Percentiles rank a stretch among this genome's conserved stretches.
These are phyloP conservation scores for Mycoemilia scoparia DNA, from an alignment of 192 early-diverging fungal species.

Conservation along the genomic window DNA sequence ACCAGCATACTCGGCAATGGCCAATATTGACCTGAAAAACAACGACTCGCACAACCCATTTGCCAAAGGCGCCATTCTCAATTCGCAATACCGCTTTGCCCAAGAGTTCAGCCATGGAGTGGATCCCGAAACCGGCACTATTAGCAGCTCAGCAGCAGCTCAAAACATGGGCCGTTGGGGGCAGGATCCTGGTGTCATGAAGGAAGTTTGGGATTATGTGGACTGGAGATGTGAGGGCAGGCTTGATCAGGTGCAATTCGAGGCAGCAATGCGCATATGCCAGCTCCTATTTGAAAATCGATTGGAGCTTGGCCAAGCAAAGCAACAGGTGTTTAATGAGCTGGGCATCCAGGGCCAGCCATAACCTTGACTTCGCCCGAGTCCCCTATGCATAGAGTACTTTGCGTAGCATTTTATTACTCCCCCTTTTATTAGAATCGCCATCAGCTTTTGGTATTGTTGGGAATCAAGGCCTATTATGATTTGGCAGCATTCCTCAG, in stretches of 20 bases:
- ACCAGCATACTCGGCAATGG: slow-evolving; percentile 26
- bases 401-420: too few relatives aligned
- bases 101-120: slow-evolving; percentile 1
- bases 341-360: too few relatives aligned
- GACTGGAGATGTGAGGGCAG: slow-evolving; percentile 73
- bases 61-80: slow-evolving; percentile 34
- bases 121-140: not conserved
- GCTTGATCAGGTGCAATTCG: slow-evolving; percentile 66
- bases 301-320: slow-evolving; percentile 11
- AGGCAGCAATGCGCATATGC: slow-evolving; percentile 60
- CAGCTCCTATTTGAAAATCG: slow-evolving; percentile 17
- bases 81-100: slow-evolving; percentile 14
- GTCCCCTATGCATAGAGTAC: too few relatives aligned
- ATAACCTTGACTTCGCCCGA: too few relatives aligned
- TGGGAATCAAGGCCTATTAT: too few relatives aligned
- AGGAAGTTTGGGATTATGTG: slow-evolving; percentile 53
- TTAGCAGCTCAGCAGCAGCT: slow-evolving; percentile 20
- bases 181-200: slow-evolving; percentile 38
- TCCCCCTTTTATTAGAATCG: too few relatives aligned
- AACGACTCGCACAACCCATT: slow-evolving; percentile 56
- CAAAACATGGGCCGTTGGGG: slow-evolving; percentile 46
- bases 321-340: slow-evolving; percentile 12
- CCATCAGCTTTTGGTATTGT: too few relatives aligned
- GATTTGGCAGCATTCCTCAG: too few relatives aligned
- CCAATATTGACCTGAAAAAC: slow-evolving; percentile 9